A percentile compares a stretch with the other conserved stretches of the same genome.
Evolutionary conservation across 805 yeast species (phyloP).

Genomic region (Priceomyces castillae): DNA sequence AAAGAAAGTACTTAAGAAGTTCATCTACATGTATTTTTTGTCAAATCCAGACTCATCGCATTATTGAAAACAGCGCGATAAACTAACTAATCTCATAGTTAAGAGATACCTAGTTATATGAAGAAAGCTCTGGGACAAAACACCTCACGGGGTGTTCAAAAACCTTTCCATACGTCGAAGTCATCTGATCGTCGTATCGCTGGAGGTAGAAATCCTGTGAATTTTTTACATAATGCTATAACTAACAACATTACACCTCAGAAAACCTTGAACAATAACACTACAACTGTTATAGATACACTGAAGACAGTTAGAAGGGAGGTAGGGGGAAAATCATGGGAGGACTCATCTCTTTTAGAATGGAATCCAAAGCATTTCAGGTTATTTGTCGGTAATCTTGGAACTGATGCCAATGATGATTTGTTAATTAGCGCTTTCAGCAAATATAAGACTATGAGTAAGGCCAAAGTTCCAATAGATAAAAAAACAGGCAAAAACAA

Average conservation of each 20-base stretch:
- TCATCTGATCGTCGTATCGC: conserved; percentile 57
- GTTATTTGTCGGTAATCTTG: conserved; percentile 72
- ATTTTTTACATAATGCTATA: conserved; percentile 31
- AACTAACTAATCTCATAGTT: not conserved
- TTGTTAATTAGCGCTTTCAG: conserved; percentile 54
- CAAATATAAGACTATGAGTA: conserved; percentile 50
- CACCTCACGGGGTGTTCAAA: not conserved
- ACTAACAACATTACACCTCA: conserved; percentile 18
- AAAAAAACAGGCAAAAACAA: conserved; percentile 45
- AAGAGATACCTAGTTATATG: not conserved
- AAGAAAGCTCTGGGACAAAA: not conserved
- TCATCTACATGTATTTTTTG: not conserved
- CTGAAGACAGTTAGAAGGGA: conserved; percentile 38
- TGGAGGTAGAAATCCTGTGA: conserved; percentile 48
- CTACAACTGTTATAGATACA: not conserved
- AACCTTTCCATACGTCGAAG: conserved; percentile 27
- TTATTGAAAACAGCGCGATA: not conserved
- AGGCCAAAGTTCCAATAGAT: conserved; percentile 60
- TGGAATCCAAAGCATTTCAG: conserved; percentile 75
- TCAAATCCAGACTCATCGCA: not conserved
- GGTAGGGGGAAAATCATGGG: conserved; percentile 50
- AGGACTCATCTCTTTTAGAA: conserved; percentile 45
- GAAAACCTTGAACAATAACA: conserved; percentile 11
- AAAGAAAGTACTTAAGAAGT: not conserved
- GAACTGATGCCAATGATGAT: conserved; percentile 62